These are phyloP conservation scores for Phialocephala subalpina DNA, from an alignment of 2,329 filamentous ascomycete genomes.

Conservation along the genomic window DNA sequence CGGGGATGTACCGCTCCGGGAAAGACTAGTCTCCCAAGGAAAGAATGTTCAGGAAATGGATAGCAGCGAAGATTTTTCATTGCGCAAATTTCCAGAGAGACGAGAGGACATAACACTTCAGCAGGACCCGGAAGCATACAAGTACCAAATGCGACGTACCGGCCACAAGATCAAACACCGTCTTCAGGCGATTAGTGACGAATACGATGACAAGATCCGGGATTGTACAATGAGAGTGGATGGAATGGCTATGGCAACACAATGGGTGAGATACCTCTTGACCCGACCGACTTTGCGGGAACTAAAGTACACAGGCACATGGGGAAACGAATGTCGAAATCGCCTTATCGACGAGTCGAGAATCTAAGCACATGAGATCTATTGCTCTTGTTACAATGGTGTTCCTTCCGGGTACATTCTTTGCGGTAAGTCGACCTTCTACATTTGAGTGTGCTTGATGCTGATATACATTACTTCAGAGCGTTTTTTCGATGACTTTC, in stretches of 20 bases:
- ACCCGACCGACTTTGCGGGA: background rate
- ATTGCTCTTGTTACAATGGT: slow-evolving; percentile 51
- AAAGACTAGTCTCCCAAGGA: background rate
- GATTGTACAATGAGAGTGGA: slow-evolving; percentile 47
- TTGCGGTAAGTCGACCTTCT: slow-evolving; percentile 40
- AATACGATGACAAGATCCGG: slow-evolving; percentile 45
- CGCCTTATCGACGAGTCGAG: slow-evolving; percentile 12
- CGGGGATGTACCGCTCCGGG: background rate
- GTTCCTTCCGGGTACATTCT: slow-evolving; percentile 52
- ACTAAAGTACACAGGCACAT: background rate
- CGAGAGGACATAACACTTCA: background rate
- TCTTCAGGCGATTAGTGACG: slow-evolving; percentile 21
- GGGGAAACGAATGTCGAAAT: slow-evolving; percentile 23
- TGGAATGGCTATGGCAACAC: slow-evolving; percentile 47
- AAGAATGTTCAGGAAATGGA: background rate
- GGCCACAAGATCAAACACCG: slow-evolving; percentile 18
- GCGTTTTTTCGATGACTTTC: slow-evolving; percentile 23
- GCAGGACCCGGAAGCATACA: background rate
- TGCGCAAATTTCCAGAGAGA: background rate
- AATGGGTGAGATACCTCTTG: slow-evolving; percentile 42
- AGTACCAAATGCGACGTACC: slow-evolving; percentile 1
- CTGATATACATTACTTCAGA: slow-evolving; percentile 12
- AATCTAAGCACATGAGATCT: slow-evolving; percentile 46
- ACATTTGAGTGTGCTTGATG: background rate
- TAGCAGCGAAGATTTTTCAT: background rate